phyloP scores from a whole-genome alignment of 768 basidiomycete species.

The Russula sp. region DNA sequence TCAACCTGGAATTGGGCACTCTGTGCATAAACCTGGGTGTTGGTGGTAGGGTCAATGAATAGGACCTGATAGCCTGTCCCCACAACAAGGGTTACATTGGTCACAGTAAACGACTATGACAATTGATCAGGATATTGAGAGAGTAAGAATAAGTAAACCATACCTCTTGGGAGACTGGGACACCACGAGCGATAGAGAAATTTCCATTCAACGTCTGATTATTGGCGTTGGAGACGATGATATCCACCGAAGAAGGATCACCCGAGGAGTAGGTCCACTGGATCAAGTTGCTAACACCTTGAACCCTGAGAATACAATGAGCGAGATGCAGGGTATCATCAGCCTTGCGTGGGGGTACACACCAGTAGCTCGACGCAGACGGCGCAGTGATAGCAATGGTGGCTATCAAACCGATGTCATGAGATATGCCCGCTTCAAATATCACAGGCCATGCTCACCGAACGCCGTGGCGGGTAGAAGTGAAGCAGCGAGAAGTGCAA shows the following conservation, averaged over 20 bases:
- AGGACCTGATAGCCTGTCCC: slow-evolving; percentile 30
- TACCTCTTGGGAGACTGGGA: slow-evolving; percentile 28
- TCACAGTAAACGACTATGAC: slow-evolving; percentile 24
- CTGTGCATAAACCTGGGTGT: slow-evolving; percentile 28
- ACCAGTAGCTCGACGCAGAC: slow-evolving; percentile 30
- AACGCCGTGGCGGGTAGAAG: slow-evolving; percentile 25
- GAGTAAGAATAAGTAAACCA: background rate
- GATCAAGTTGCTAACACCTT: slow-evolving; percentile 30
- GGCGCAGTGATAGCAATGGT: slow-evolving; percentile 29
- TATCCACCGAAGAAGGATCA: slow-evolving; percentile 30
- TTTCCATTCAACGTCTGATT: slow-evolving; percentile 31
- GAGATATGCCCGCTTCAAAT: background rate
- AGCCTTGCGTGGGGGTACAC: background rate
- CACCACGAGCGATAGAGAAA: slow-evolving; percentile 31
- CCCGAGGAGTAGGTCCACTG: slow-evolving; percentile 29
- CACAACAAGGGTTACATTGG: slow-evolving; percentile 31
- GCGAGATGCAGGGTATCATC: background rate
- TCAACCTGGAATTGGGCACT: slow-evolving; percentile 31
- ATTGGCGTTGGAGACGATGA: slow-evolving; percentile 30
- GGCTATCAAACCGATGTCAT: slow-evolving; percentile 17
- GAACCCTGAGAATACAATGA: slow-evolving; percentile 28
- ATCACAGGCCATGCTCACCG: slow-evolving; percentile 16
- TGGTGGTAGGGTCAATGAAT: slow-evolving; percentile 32
- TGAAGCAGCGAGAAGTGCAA: slow-evolving; percentile 24
- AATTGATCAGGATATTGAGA: slow-evolving; percentile 21